A percentile compares a stretch with the other conserved stretches of the same genome.
These are phyloP conservation scores for Microcera coccophila DNA, from an alignment of 2,329 filamentous ascomycete genomes.

Conservation along the genomic window DNA sequence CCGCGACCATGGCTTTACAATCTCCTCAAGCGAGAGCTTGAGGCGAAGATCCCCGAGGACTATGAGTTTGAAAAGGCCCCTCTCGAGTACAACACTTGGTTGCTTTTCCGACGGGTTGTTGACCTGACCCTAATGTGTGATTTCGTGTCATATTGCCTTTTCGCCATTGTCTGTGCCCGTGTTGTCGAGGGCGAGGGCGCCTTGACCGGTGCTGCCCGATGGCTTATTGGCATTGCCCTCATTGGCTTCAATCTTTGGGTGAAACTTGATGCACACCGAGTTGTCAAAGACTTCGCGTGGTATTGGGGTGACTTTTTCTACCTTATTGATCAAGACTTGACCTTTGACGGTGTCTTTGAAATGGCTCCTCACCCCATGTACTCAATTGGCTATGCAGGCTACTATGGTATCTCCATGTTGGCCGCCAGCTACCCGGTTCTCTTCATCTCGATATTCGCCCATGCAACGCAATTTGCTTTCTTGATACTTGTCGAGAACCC, in stretches of 20 bases:
- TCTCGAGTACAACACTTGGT: constrained; percentile 98
- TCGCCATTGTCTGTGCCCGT: constrained; percentile 82
- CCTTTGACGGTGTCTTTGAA: constrained; percentile 97
- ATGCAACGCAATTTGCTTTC: constrained; percentile 92
- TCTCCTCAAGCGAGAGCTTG: constrained; percentile 82
- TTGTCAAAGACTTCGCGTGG: constrained; percentile 99
- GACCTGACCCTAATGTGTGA: constrained; percentile 99
- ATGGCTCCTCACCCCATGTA: constrained; percentile 99
- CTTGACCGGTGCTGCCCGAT: constrained; percentile 67
- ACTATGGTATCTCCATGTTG: constrained; percentile 98
- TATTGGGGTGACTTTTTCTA: constrained; percentile 99
- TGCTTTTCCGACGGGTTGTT: constrained; percentile 90
- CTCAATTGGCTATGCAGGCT: constrained; percentile 94
- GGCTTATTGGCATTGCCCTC: constrained; percentile 71
- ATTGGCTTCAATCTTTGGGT: constrained; percentile 98
- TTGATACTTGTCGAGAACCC: constrained; percentile 89
- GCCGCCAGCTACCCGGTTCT: constrained; percentile 96
- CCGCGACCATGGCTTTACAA: constrained; percentile 78
- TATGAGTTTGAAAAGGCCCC: constrained; percentile 92
- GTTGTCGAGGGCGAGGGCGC: constrained; percentile 69
- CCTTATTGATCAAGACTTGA: constrained; percentile 94
- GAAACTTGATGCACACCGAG: constrained; percentile 93
- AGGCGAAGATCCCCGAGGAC: constrained; percentile 90
- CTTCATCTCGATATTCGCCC: constrained; percentile 92
- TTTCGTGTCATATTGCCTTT: constrained; percentile 94